Percentiles rank a stretch among this genome's conserved stretches.
Conservation (phyloP, 805 yeast genomes). For the Candida piceae region DNA sequence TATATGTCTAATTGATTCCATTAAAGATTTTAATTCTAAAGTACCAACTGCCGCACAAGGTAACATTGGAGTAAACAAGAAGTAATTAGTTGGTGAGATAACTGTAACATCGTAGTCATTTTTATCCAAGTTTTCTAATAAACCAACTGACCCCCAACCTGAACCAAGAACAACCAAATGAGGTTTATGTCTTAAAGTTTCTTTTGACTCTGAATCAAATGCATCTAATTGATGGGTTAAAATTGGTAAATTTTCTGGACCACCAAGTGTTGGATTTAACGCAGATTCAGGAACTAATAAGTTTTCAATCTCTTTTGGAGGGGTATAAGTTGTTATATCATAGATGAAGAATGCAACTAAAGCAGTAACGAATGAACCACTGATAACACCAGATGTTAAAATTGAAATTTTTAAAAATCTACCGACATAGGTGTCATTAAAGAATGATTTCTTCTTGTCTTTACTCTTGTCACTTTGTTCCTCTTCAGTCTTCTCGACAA, state of each 20-base stretch:
- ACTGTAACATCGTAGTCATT: slow-evolving; percentile 61
- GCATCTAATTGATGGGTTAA: slow-evolving; percentile 52
- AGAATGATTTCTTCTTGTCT: slow-evolving; percentile 6
- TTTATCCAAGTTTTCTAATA: slow-evolving; percentile 46
- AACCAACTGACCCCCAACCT: slow-evolving; percentile 68
- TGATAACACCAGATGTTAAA: slow-evolving; percentile 37
- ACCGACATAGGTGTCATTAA: slow-evolving; percentile 27
- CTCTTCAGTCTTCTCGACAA: too few relatives aligned
- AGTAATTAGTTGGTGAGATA: slow-evolving; percentile 64
- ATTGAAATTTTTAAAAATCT: slow-evolving; percentile 31
- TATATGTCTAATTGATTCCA: slow-evolving; percentile 59
- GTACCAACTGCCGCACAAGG: slow-evolving; percentile 73
- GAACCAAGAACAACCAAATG: slow-evolving; percentile 58
- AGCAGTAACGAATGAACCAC: slow-evolving; percentile 36
- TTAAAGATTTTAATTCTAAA: slow-evolving; percentile 55
- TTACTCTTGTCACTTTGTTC: too few relatives aligned
- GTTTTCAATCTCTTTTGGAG: slow-evolving; percentile 35
- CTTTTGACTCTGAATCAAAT: slow-evolving; percentile 46
- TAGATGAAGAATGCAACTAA: slow-evolving; percentile 53
- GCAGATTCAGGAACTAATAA: slow-evolving; percentile 50
- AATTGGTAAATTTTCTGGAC: slow-evolving; percentile 68
- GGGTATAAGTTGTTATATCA: slow-evolving; percentile 60
- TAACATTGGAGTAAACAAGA: slow-evolving; percentile 62
- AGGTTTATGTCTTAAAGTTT: slow-evolving; percentile 43
- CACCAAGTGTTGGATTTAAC: slow-evolving; percentile 52